A percentile compares a stretch with the other conserved stretches of the same genome.
These are phyloP conservation scores for Gossypium thurberi DNA, from an alignment of 345 rosid species.

Conservation along the genomic window DNA sequence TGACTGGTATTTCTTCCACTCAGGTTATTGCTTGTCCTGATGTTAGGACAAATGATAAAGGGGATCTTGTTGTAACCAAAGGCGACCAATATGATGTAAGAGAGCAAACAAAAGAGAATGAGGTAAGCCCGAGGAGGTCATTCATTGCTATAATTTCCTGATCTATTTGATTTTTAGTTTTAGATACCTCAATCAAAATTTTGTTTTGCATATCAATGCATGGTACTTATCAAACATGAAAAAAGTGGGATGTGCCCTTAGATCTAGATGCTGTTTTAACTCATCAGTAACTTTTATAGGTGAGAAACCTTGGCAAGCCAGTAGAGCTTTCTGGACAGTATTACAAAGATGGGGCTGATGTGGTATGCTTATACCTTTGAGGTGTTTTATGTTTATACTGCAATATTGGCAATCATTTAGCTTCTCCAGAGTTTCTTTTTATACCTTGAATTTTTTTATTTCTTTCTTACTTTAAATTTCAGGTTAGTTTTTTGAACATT, in stretches of 20 bases:
- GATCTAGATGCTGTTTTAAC: background rate
- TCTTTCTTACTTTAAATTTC: conserved; percentile 25
- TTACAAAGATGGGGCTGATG: conserved; percentile 93
- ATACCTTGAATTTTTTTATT: background rate
- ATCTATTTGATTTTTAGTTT: background rate
- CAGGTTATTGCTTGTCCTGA: conserved; percentile 97
- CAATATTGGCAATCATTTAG: background rate
- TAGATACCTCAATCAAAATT: background rate
- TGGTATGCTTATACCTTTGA: conserved; percentile 40
- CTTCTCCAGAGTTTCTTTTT: background rate
- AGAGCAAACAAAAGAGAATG: conserved; percentile 69
- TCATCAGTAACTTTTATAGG: conserved; percentile 38
- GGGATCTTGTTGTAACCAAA: conserved; percentile 96
- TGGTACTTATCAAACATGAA: background rate
- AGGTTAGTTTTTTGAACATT: conserved; percentile 88
- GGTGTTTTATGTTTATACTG: background rate
- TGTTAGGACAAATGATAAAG: conserved; percentile 79
- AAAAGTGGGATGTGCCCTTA: background rate
- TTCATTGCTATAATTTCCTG: background rate
- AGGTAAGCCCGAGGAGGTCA: conserved; percentile 38
- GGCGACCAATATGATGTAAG: conserved; percentile 95
- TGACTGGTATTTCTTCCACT: conserved; percentile 13
- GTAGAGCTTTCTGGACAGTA: conserved; percentile 87
- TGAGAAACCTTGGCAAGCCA: conserved; percentile 95
- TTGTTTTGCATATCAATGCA: background rate